Evolutionary conservation across 2,329 filamentous ascomycete species (phyloP).

Genomic region (Neophaeococcomyces mojaviensis): DNA sequence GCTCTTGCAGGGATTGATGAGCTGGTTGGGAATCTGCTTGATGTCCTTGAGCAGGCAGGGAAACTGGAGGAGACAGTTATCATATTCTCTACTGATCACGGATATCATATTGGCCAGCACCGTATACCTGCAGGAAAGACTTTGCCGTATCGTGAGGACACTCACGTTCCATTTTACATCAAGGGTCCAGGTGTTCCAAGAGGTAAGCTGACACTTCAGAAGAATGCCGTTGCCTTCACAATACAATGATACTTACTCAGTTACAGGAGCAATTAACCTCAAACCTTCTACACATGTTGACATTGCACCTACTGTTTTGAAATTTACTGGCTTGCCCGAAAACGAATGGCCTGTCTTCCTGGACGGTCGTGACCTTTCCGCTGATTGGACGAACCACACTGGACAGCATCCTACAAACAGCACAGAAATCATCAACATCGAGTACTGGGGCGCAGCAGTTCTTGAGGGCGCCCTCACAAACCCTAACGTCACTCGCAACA

Average conservation of each 20-base stretch:
- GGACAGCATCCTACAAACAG: constrained; percentile 7
- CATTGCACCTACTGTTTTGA: constrained; percentile 26
- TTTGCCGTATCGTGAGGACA: constrained; percentile 26
- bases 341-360: constrained; percentile 23
- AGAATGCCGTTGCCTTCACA: constrained; percentile 13
- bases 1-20: constrained; percentile 28
- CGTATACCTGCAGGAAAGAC: constrained; percentile 25
- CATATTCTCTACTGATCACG: constrained; percentile 26
- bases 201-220: too few relatives aligned
- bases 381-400: constrained; percentile 24
- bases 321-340: constrained; percentile 22
- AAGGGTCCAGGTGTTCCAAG: constrained; percentile 24
- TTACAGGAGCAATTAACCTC: neutral
- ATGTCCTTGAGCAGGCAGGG: constrained; percentile 23
- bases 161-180: constrained; percentile 27
- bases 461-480: constrained; percentile 18
- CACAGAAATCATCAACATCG: constrained; percentile 11
- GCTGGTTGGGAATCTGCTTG: constrained; percentile 28
- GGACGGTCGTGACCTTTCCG: constrained; percentile 27
- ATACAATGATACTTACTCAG: too few relatives aligned
- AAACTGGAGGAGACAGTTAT: constrained; percentile 25
- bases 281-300: constrained; percentile 25
- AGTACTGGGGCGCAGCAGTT: constrained; percentile 14
- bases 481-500: constrained; percentile 16
- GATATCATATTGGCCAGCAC: constrained; percentile 26